Evolutionary conservation across 2,329 filamentous ascomycete species (phyloP).

Genomic region (Claviceps sp.): DNA sequence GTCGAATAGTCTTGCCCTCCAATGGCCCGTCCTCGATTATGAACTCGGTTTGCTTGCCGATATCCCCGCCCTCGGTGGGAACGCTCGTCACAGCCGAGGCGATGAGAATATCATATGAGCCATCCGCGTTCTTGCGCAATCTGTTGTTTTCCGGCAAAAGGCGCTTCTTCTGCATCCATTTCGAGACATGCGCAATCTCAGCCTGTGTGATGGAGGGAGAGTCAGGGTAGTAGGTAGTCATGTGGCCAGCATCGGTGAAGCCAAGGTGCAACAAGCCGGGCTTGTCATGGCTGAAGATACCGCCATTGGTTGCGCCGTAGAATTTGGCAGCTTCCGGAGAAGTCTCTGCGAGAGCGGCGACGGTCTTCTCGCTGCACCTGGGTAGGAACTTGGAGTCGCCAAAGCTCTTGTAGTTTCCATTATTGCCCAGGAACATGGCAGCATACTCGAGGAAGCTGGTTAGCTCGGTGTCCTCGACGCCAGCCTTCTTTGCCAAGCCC

Average conservation of each 20-base stretch:
- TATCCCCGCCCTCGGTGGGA: slow-evolving; percentile 51
- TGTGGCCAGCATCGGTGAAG: slow-evolving; percentile 59
- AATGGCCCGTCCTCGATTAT: slow-evolving; percentile 44
- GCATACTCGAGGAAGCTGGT: slow-evolving; percentile 63
- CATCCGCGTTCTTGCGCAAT: slow-evolving; percentile 50
- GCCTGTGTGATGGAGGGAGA: slow-evolving; percentile 59
- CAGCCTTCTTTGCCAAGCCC: slow-evolving; percentile 48
- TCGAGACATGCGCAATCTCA: slow-evolving; percentile 60
- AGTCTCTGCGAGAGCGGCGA: slow-evolving; percentile 50
- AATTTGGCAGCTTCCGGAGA: slow-evolving; percentile 47
- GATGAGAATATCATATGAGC: slow-evolving; percentile 59
- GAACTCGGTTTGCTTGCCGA: slow-evolving; percentile 51
- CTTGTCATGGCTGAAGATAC: slow-evolving; percentile 55
- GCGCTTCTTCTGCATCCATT: slow-evolving; percentile 58
- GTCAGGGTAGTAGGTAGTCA: slow-evolving; percentile 73
- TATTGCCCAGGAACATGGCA: slow-evolving; percentile 66
- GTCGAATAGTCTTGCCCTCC: slow-evolving; percentile 52
- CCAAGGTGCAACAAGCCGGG: slow-evolving; percentile 60
- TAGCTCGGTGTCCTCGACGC: slow-evolving; percentile 49
- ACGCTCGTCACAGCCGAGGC: slow-evolving; percentile 50
- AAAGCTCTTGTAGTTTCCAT: slow-evolving; percentile 78
- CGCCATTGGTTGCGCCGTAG: slow-evolving; percentile 55
- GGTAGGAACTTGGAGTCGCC: slow-evolving; percentile 78
- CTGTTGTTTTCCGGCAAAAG: slow-evolving; percentile 67
- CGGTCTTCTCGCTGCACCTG: slow-evolving; percentile 47